These are phyloP conservation scores for Fusarium nurragi DNA, from an alignment of 2,329 filamentous ascomycete genomes.

Conservation along the genomic window DNA sequence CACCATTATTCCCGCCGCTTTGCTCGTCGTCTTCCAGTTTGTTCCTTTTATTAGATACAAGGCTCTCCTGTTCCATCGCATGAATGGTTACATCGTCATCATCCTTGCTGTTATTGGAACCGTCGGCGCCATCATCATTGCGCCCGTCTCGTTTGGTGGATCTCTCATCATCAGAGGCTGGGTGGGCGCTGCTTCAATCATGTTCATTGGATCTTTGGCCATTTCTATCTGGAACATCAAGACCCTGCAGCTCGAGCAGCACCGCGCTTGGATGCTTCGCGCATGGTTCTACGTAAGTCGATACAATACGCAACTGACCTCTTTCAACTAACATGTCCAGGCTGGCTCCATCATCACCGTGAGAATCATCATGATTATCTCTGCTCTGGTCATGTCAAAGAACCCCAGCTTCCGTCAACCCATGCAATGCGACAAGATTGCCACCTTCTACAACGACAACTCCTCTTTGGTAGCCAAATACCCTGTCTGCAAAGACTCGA, in stretches of 20 bases:
- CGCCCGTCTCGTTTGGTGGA: conserved; percentile 62
- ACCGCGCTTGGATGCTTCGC: conserved; percentile 70
- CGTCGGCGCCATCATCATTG: conserved; percentile 63
- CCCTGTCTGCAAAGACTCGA: neutral
- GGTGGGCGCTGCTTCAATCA: conserved; percentile 54
- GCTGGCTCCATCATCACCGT: conserved; percentile 19
- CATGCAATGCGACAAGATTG: conserved; percentile 13
- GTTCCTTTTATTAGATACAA: conserved; percentile 58
- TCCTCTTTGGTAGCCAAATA: neutral
- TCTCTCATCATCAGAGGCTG: conserved; percentile 57
- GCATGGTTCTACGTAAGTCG: conserved; percentile 26
- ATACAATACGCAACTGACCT: accelerated
- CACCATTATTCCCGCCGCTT: conserved; percentile 53
- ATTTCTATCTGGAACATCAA: conserved; percentile 67
- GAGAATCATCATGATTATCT: conserved; percentile 20
- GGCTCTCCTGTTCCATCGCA: conserved; percentile 63
- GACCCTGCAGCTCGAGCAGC: conserved; percentile 68
- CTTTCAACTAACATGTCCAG: neutral
- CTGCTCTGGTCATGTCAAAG: conserved; percentile 10
- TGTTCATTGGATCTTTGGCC: conserved; percentile 54
- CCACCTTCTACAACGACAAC: conserved; percentile 10
- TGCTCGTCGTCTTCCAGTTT: conserved; percentile 60
- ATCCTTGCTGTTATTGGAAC: conserved; percentile 58
- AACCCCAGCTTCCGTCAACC: conserved; percentile 4
- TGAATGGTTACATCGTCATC: conserved; percentile 66